These are phyloP conservation scores for Favolaschia claudopus DNA, from an alignment of 768 basidiomycete species.

Conservation along the genomic window DNA sequence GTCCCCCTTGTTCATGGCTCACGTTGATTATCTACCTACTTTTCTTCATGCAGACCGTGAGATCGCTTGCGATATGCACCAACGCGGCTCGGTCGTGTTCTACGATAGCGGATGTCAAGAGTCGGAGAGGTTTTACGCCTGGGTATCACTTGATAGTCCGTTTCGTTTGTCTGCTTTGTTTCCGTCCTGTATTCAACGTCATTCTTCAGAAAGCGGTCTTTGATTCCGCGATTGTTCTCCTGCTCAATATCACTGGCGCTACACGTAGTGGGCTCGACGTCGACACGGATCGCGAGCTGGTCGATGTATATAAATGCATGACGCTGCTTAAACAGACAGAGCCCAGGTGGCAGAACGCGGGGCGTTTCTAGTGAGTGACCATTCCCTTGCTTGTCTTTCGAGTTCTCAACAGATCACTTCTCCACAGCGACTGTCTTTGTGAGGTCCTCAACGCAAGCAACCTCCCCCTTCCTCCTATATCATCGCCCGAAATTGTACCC, in stretches of 20 bases:
- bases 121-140: constrained; percentile 32
- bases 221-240: constrained; percentile 50
- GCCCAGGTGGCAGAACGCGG: constrained; percentile 19
- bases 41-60: constrained; percentile 4
- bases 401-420: neutral
- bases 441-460: constrained; percentile 15
- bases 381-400: neutral
- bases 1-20: neutral
- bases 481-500: neutral
- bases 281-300: constrained; percentile 42
- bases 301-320: constrained; percentile 51
- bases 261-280: constrained; percentile 34
- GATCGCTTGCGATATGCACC: constrained; percentile 70
- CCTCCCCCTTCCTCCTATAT: constrained; percentile 7
- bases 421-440: constrained; percentile 15
- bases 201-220: constrained; percentile 39
- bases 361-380: constrained; percentile 16
- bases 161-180: neutral
- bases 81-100: constrained; percentile 67
- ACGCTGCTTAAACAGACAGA: constrained; percentile 4
- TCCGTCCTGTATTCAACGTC: neutral
- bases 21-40: neutral
- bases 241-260: constrained; percentile 51
- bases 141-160: constrained; percentile 16
- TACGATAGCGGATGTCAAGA: constrained; percentile 60